Evolutionary conservation across 352 stramenopile species (phyloP).

Genomic region (Elongisporangium prolatum): DNA sequence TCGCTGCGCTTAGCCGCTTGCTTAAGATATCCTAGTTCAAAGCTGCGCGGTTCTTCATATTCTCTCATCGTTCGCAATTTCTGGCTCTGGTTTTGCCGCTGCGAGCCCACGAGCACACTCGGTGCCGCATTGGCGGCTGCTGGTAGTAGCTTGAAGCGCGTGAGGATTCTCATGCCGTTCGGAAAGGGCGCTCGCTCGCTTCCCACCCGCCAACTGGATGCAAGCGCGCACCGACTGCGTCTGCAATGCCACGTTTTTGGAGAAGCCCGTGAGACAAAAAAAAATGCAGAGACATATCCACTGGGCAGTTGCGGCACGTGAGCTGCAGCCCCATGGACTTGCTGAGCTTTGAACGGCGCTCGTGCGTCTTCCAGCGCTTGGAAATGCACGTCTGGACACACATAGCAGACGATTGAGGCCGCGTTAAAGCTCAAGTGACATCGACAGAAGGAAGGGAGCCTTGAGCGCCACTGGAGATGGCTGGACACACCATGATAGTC

Average conservation of each 20-base stretch:
- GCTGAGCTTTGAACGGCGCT: constrained; percentile 43
- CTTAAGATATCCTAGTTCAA: too few species aligned
- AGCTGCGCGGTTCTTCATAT: too few species aligned
- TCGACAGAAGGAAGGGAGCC: background rate
- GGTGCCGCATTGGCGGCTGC: constrained; percentile 30
- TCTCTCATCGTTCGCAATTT: too few species aligned
- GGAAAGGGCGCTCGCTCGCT: constrained; percentile 61
- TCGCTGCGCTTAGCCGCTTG: too few species aligned
- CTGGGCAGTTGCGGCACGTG: constrained; percentile 45
- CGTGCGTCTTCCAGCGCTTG: constrained; percentile 65
- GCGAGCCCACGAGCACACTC: too few species aligned
- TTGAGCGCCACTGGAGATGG: background rate
- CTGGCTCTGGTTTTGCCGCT: too few species aligned
- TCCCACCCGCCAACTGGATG: constrained; percentile 70
- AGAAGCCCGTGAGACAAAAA: constrained; percentile 82
- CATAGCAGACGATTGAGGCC: background rate
- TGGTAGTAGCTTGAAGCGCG: constrained; percentile 47
- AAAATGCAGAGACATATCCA: constrained; percentile 82
- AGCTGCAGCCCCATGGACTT: constrained; percentile 48
- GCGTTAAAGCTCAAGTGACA: background rate
- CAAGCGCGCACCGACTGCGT: constrained; percentile 72
- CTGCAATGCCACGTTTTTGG: constrained; percentile 77
- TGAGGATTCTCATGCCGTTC: constrained; percentile 56
- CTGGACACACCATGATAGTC: constrained; percentile 59
- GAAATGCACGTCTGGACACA: constrained; percentile 62